Percentiles rank a stretch among this genome's conserved stretches.
These are phyloP conservation scores for Metschnikowia lachancei DNA, from an alignment of 805 yeast genomes.

Conservation along the genomic window DNA sequence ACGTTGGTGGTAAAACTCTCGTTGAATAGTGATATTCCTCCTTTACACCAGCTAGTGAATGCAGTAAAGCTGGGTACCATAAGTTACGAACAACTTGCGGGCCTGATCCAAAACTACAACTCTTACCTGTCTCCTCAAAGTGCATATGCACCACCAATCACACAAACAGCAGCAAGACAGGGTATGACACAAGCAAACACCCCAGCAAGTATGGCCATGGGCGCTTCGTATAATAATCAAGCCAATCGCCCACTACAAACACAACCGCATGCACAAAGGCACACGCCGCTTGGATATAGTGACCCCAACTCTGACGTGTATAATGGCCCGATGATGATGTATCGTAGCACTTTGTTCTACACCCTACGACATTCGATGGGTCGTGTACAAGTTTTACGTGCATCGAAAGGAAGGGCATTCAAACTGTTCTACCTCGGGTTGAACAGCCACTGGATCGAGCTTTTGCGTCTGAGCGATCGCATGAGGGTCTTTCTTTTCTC, in stretches of 20 bases:
- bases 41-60: constrained; percentile 28
- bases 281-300: too few relatives aligned
- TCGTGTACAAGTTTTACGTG: constrained; percentile 44
- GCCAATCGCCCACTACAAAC: background rate
- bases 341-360: constrained; percentile 59
- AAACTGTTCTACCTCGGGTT: constrained; percentile 40
- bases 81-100: constrained; percentile 4
- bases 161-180: background rate
- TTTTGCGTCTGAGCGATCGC: constrained; percentile 25
- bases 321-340: constrained; percentile 41
- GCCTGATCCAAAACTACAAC: constrained; percentile 10
- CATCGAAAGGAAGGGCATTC: constrained; percentile 45
- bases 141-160: background rate
- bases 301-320: constrained; percentile 7
- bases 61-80: constrained; percentile 31
- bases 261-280: background rate
- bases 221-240: background rate
- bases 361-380: constrained; percentile 45
- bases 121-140: background rate
- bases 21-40: constrained; percentile 37
- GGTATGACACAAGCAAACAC: too few relatives aligned
- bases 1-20: constrained; percentile 41
- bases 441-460: constrained; percentile 38
- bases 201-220: background rate
- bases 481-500: constrained; percentile 51